A percentile compares a stretch with the other conserved stretches of the same genome.
These are phyloP conservation scores for Pyrenophora graminea DNA, from an alignment of 2,329 filamentous ascomycete genomes.

Conservation along the genomic window DNA sequence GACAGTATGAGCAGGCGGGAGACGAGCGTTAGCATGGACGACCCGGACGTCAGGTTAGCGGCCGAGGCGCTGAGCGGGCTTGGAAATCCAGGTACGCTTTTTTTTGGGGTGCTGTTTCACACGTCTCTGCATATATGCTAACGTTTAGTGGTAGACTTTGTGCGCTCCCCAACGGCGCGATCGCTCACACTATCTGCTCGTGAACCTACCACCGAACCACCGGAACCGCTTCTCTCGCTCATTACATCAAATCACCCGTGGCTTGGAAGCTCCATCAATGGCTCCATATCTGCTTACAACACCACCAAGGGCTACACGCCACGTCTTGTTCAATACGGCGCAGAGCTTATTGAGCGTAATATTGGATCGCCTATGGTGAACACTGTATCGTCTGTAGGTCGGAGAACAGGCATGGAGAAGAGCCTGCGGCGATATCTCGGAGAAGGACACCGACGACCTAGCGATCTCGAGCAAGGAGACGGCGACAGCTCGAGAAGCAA, in stretches of 20 bases:
- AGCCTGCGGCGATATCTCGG: constrained; percentile 83
- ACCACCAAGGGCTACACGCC: constrained; percentile 90
- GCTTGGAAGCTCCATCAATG: constrained; percentile 81
- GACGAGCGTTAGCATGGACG: constrained; percentile 53
- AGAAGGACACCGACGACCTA: constrained; percentile 56
- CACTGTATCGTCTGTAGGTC: constrained; percentile 80
- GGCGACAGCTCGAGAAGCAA: constrained; percentile 40
- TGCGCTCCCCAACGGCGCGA: constrained; percentile 46
- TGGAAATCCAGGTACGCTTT: constrained; percentile 53
- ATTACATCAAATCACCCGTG: constrained; percentile 87
- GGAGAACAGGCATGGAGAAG: constrained; percentile 84
- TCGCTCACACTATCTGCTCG: constrained; percentile 39
- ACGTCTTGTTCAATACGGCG: constrained; percentile 80
- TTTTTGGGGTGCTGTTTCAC: constrained; percentile 2
- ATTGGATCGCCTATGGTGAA: constrained; percentile 81
- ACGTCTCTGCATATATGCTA: constrained; percentile 12
- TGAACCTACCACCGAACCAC: constrained; percentile 55
- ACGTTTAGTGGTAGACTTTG: constrained; percentile 46
- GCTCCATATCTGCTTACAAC: constrained; percentile 82
- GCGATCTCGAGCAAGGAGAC: constrained; percentile 54
- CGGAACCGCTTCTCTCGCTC: constrained; percentile 80
- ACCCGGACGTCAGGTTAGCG: constrained; percentile 54
- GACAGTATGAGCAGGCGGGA: constrained; percentile 37
- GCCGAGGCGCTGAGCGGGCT: constrained; percentile 57
- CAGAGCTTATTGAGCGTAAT: constrained; percentile 87